Evolutionary conservation across 805 yeast species (phyloP), one percentile per base, ranked within the genome.

Genomic region (Huiozyma sinensis): DNA sequence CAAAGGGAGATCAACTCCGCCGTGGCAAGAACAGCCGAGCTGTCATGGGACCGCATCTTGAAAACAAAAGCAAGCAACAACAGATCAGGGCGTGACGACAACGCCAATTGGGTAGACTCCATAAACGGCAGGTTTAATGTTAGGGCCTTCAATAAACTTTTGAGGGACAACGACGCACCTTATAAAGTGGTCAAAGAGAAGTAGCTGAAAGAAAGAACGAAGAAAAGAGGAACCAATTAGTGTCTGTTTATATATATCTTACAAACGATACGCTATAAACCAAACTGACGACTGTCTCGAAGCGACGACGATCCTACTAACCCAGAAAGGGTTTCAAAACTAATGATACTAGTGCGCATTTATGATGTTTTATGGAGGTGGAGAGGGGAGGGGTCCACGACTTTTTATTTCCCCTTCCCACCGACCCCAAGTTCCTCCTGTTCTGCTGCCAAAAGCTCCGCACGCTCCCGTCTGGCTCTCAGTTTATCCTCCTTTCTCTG

Each of bases 371-470:
- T 17, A 17, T 17, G 24, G 4, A 17, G 24, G 24, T 17, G 24
- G 24, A 17, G 4, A 17, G 24, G 24, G 24, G 4, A 17, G 24
- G 24, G 24, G 4, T 17, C 24, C 24, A 17, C 24, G 24, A 4
- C 4, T 17, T 32, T 38, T 24, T 39, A 39, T n/a, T 12, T 28
- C 29, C 11, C 33, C 33, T 31, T 31, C 9, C 33, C 11, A 31
- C 11, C 9, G 2, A 11, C n/a, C n/a, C 33, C 40, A 9, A 39
- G 24, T 1, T 43, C 44, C n/a, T 50, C 58, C 39, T 57, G 58
- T 37, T 57, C 61, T 3, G 51, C 60, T 30, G 54, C 55, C 11
- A 57, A 47, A 10, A 56, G 38, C n/a, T 47, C 55, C 5, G 52
- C 56, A 40, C 59, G 53, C 45, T 57, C 59, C 44, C 47, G 40